Base-by-base conservation (phyloP, 2,329 filamentous ascomycete species). In the Zymoseptoria tritici region DNA sequence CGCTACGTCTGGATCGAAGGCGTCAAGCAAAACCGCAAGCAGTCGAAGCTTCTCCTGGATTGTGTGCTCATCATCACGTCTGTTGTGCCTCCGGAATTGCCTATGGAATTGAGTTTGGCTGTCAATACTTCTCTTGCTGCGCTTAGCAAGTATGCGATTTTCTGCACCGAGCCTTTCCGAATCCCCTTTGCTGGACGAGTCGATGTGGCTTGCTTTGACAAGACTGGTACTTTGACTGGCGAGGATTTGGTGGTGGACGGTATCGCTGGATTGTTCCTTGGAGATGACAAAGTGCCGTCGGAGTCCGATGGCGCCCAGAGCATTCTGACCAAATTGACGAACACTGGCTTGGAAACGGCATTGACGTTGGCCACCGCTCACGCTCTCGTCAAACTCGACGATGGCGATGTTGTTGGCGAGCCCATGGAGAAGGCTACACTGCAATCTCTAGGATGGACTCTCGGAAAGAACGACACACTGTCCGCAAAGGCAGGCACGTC, bases 1-100 rank as follows among this genome's bases (percentile, higher is more conserved):
- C 97, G 94, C 92, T 99, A 99, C 74, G 94, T 99, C 61, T 99
- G 94, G 94, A 85, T 92, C 63, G 93, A 99, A 76, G 95, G 94
- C 79, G 93, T 99, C 57, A 83, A 84, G 73, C 91, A 89, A 78
- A 93, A 97, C 71, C 88, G 94, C 73, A 97, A 99, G 80, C 88
- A 94, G 65, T 97, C 93, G 53, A 99, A 99, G 83, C 85, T 99
- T 49, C 84, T 99, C 60, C 85, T 99, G 57, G 95, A 99, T 78
- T 99, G 95, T 73, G 85, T 99, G 76, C 87, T 99, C 74, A 99
- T 99, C 70, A 85, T 99, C 69, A 99, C 94, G 49, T 97, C 91
- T 72, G 94, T 99, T 60, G 94, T 99, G 1, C 94, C 94, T n/a
- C 94, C 94, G 1, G 94, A 99, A 77, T 80, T 99, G 63, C 94